Evolutionary conservation across 345 rosid species (phyloP).

Genomic region (Cardiospermum halicacabum): DNA sequence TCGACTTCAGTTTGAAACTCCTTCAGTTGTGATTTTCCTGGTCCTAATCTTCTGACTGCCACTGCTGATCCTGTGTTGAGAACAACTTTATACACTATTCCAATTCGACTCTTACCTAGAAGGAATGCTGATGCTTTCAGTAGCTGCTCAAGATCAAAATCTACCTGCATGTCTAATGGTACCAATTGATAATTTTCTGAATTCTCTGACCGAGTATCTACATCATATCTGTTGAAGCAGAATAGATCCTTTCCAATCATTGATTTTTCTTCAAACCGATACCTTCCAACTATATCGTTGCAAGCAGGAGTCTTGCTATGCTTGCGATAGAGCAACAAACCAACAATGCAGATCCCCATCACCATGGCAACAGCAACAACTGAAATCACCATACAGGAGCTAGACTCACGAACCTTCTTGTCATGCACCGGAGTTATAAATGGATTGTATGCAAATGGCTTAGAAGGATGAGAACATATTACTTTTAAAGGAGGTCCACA

Average conservation of each 20-base stretch:
- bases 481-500: constrained; percentile 68
- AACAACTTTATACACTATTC: constrained; percentile 82
- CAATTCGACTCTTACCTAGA: constrained; percentile 77
- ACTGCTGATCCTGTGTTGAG: constrained; percentile 59
- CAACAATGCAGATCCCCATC: constrained; percentile 50
- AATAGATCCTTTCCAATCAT: constrained; percentile 40
- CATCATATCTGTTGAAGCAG: constrained; percentile 48
- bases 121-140: constrained; percentile 92
- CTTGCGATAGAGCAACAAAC: constrained; percentile 38
- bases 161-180: constrained; percentile 49
- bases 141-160: constrained; percentile 73
- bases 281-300: constrained; percentile 21
- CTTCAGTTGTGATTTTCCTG: constrained; percentile 65
- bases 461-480: constrained; percentile 28
- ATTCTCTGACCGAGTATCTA: constrained; percentile 42
- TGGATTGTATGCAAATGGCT: constrained; percentile 24
- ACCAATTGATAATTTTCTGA: constrained; percentile 61
- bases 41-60: constrained; percentile 78
- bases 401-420: constrained; percentile 19
- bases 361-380: constrained; percentile 28
- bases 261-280: constrained; percentile 35
- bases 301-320: constrained; percentile 32
- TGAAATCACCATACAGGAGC: background rate
- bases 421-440: background rate
- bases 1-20: constrained; percentile 88